A percentile compares a stretch with the other conserved stretches of the same genome.
Conservation (phyloP, 129 eudicot species). For the Escallonia herrerae region DNA sequence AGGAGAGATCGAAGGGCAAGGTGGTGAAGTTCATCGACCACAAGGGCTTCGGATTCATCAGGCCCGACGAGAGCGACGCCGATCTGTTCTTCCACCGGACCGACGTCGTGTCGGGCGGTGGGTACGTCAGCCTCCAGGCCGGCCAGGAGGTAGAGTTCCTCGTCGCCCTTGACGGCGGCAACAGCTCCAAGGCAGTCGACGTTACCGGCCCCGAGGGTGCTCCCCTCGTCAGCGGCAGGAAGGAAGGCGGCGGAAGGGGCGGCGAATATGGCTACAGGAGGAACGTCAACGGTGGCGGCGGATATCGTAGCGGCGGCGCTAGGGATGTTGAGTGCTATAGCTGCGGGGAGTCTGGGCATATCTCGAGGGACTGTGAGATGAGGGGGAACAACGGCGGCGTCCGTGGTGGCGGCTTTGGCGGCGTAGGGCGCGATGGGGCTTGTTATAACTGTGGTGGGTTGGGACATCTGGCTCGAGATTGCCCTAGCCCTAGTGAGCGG, state of each 20-base stretch:
- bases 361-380: conserved; percentile 44
- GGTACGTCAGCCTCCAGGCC: conserved; percentile 44
- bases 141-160: conserved; percentile 65
- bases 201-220: conserved; percentile 45
- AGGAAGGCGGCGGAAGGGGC: conserved; percentile 30
- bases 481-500: conserved; percentile 14
- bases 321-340: conserved; percentile 45
- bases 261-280: conserved; percentile 5
- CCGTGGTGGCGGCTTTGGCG: conserved; percentile 30
- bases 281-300: neutral
- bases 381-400: conserved; percentile 9
- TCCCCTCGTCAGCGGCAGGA: conserved; percentile 8
- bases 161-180: conserved; percentile 21
- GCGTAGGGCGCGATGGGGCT: conserved; percentile 23
- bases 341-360: conserved; percentile 55
- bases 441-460: conserved; percentile 44
- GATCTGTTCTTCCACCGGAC: conserved; percentile 85
- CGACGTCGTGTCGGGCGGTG: conserved; percentile 68
- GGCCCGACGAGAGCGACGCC: conserved; percentile 62
- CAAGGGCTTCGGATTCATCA: conserved; percentile 78
- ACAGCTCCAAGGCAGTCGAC: conserved; percentile 43
- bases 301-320: conserved; percentile 4
- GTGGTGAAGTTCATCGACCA: conserved; percentile 44
- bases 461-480: conserved; percentile 57
- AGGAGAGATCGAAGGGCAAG: conserved; percentile 49